Conservation (phyloP, 768 basidiomycete genomes). For the Tylopilus rubrobrunneus region DNA sequence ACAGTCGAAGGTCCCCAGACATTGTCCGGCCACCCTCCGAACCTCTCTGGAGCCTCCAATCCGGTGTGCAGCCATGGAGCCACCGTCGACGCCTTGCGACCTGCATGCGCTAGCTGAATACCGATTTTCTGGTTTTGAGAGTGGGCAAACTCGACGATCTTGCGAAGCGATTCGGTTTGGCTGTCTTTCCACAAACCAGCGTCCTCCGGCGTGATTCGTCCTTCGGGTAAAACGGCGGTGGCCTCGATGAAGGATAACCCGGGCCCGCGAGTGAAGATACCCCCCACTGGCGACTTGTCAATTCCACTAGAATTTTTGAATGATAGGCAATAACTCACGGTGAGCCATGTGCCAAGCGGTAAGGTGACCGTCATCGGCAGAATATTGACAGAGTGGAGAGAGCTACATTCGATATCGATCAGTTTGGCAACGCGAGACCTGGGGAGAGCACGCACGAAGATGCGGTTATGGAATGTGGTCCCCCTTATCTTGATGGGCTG, state of each 20-base stretch:
- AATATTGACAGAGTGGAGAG: conserved; percentile 61
- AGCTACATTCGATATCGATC: conserved; percentile 26
- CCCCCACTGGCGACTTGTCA: conserved; percentile 31
- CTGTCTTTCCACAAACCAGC: conserved; percentile 60
- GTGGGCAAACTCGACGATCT: conserved; percentile 69
- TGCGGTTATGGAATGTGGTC: conserved; percentile 45
- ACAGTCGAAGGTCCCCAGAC: conserved; percentile 58
- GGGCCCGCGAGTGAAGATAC: conserved; percentile 46
- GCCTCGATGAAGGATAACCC: conserved; percentile 65
- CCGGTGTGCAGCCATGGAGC: conserved; percentile 56
- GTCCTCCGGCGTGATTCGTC: conserved; percentile 66
- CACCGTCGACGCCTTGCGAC: conserved; percentile 65
- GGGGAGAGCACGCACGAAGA: conserved; percentile 38
- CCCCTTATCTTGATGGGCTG: conserved; percentile 53
- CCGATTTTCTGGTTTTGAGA: conserved; percentile 65
- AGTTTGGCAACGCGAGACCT: not conserved
- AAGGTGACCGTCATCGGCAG: conserved; percentile 47
- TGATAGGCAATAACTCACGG: conserved; percentile 9
- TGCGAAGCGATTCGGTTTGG: conserved; percentile 43
- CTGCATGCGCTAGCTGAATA: conserved; percentile 75
- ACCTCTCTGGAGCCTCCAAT: conserved; percentile 31
- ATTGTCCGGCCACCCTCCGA: conserved; percentile 50
- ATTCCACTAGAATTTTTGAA: no score
- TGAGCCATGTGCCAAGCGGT: conserved; percentile 60
- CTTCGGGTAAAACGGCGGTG: conserved; percentile 55